phyloP scores from a whole-genome alignment of 1,284 basidiomycete species.

The Porogramme epimiltina region DNA sequence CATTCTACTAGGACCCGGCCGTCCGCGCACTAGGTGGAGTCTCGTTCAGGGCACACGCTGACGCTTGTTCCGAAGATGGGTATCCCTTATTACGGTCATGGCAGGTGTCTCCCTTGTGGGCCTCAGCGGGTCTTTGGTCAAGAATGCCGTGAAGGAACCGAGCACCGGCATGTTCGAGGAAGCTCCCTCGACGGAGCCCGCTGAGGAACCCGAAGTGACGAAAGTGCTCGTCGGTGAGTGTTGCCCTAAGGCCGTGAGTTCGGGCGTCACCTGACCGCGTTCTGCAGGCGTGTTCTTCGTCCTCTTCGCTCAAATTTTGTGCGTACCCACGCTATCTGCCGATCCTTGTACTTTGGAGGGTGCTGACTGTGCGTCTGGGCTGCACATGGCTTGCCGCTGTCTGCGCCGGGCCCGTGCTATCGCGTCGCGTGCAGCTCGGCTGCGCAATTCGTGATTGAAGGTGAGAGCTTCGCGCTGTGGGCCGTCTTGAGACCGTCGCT shows the following conservation, averaged over 20 bases:
- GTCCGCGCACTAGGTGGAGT: no score
- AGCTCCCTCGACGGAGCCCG: conserved; percentile 38
- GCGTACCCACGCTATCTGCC: conserved; percentile 46
- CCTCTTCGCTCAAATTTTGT: conserved; percentile 97
- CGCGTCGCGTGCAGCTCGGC: conserved; percentile 80
- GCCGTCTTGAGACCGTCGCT: background rate
- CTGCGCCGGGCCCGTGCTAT: no score
- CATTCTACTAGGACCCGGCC: no score
- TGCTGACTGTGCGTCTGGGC: no score
- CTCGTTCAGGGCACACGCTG: conserved; percentile 7
- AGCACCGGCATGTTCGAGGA: conserved; percentile 19
- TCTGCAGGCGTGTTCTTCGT: conserved; percentile 82
- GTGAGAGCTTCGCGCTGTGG: conserved; percentile 44
- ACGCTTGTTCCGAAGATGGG: conserved; percentile 63
- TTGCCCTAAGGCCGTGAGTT: conserved; percentile 5
- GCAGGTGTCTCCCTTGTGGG: conserved; percentile 90
- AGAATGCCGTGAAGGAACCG: conserved; percentile 63
- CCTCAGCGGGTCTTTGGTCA: conserved; percentile 85
- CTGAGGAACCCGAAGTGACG: conserved; percentile 59
- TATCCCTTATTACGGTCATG: conserved; percentile 91
- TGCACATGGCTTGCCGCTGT: no score
- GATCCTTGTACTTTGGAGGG: no score
- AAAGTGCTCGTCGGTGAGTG: conserved; percentile 66
- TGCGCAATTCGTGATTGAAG: conserved; percentile 93
- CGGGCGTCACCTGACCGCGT: conserved; percentile 10